Percentiles rank a stretch among this genome's conserved stretches.
These are phyloP conservation scores for Sugiyamaella qingdaonensis DNA, from an alignment of 805 yeast species.

Conservation along the genomic window DNA sequence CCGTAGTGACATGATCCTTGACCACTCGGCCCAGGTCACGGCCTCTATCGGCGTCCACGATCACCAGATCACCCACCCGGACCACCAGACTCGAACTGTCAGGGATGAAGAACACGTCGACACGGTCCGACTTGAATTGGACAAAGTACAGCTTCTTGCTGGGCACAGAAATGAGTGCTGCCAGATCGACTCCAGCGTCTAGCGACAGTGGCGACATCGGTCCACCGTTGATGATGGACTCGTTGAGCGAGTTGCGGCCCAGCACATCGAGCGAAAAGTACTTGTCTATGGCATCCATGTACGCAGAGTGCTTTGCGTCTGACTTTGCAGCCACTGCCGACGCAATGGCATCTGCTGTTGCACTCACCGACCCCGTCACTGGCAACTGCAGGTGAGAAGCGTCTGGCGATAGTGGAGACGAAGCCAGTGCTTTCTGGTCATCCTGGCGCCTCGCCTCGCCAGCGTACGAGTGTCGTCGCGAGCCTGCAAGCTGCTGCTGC, in stretches of 20 bases:
- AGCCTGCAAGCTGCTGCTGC: slow-evolving; percentile 15
- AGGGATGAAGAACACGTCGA: slow-evolving; percentile 71
- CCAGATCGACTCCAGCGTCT: slow-evolving; percentile 8
- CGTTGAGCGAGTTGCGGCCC: slow-evolving; percentile 17
- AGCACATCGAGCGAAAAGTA: slow-evolving; percentile 20
- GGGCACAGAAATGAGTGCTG: slow-evolving; percentile 26
- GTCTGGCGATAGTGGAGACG: neutral
- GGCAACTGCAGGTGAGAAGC: slow-evolving; percentile 1
- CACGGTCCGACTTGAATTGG: slow-evolving; percentile 72
- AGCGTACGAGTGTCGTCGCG: slow-evolving; percentile 26
- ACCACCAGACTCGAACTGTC: slow-evolving; percentile 35
- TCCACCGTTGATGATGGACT: slow-evolving; percentile 5
- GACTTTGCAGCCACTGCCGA: slow-evolving; percentile 5
- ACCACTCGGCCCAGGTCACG: slow-evolving; percentile 68
- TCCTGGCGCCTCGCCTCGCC: slow-evolving; percentile 12
- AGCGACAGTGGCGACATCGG: slow-evolving; percentile 4
- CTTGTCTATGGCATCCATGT: slow-evolving; percentile 8
- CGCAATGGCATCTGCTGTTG: neutral
- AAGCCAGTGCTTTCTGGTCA: neutral
- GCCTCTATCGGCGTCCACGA: slow-evolving; percentile 84
- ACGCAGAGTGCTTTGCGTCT: neutral
- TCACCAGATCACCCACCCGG: slow-evolving; percentile 60
- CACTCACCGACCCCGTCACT: neutral
- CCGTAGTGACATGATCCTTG: slow-evolving; percentile 52
- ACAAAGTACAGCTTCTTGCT: slow-evolving; percentile 50